Percentiles rank a stretch among this genome's conserved stretches.
Evolutionary conservation across 768 basidiomycete species (phyloP).

Genomic region (Kwoniella bestiolae): DNA sequence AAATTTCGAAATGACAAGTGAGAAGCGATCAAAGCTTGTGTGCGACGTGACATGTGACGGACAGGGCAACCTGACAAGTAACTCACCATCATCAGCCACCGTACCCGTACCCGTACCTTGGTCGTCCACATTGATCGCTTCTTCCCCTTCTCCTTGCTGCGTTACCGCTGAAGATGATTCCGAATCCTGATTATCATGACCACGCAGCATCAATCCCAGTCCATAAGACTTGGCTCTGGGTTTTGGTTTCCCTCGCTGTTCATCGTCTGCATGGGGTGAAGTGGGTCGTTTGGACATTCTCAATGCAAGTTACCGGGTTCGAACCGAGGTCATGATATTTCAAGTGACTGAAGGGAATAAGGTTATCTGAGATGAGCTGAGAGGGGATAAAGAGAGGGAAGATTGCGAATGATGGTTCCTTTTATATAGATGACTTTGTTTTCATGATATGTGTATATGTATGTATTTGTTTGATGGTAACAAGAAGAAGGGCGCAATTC

Average conservation of each 20-base stretch:
- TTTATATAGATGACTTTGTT: not conserved
- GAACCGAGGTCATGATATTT: not conserved
- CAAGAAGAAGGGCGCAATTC: not conserved
- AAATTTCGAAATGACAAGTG: not conserved
- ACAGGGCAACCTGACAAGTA: too few species aligned
- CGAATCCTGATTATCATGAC: not conserved
- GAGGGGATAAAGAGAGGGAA: not conserved
- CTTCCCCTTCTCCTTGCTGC: not conserved
- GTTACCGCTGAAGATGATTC: not conserved
- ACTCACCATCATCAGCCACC: not conserved
- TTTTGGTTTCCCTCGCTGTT: not conserved
- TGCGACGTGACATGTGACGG: not conserved
- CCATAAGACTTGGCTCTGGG: not conserved
- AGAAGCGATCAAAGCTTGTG: not conserved
- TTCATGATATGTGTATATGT: not conserved
- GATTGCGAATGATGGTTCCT: not conserved
- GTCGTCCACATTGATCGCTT: not conserved
- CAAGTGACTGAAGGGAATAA: not conserved
- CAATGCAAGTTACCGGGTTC: too few species aligned
- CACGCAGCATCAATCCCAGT: not conserved
- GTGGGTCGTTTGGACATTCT: slow-evolving; percentile 6
- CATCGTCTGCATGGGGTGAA: not conserved
- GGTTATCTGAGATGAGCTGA: not conserved
- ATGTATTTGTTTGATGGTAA: not conserved
- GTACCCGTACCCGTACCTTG: not conserved